A percentile compares a stretch with the other conserved stretches of the same genome.
Conservation (phyloP, 129 eudicot species). For the Escallonia rubra region DNA sequence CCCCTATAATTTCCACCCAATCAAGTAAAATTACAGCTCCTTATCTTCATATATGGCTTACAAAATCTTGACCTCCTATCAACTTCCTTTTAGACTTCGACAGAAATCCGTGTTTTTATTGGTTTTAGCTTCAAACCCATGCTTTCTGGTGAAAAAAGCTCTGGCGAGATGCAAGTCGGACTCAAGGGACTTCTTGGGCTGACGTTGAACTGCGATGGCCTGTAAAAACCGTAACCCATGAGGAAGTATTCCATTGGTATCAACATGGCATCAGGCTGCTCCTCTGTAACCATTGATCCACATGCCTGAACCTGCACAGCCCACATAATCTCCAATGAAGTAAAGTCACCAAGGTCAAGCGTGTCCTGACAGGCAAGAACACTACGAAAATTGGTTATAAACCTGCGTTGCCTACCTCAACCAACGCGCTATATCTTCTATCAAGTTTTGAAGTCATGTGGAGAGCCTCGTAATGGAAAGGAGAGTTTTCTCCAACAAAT, state of each 20-base stretch:
- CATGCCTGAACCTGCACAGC: slow-evolving; percentile 66
- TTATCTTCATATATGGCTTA: slow-evolving; percentile 17
- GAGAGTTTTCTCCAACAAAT: slow-evolving; percentile 85
- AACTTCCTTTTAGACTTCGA: slow-evolving; percentile 17
- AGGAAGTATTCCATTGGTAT: slow-evolving; percentile 92
- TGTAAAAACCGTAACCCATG: slow-evolving; percentile 78
- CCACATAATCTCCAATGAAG: background rate
- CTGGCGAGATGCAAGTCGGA: slow-evolving; percentile 84
- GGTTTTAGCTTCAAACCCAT: slow-evolving; percentile 98
- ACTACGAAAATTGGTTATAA: background rate
- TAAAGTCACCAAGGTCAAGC: too few species aligned
- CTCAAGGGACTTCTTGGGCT: slow-evolving; percentile 95
- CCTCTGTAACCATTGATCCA: slow-evolving; percentile 98
- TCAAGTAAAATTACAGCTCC: slow-evolving; percentile 10
- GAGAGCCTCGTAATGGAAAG: slow-evolving; percentile 84
- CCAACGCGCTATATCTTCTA: slow-evolving; percentile 82
- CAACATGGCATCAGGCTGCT: slow-evolving; percentile 97
- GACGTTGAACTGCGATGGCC: slow-evolving; percentile 54
- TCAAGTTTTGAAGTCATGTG: slow-evolving; percentile 87
- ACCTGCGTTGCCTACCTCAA: slow-evolving; percentile 63
- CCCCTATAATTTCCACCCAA: slow-evolving; percentile 12
- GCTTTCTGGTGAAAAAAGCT: slow-evolving; percentile 92
- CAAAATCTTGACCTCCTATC: slow-evolving; percentile 27
- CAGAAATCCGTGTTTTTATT: slow-evolving; percentile 72
- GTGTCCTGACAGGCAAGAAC: too few species aligned